Percentiles rank a stretch among this genome's conserved stretches.
phyloP scores from a whole-genome alignment of 345 rosid species.

The Cochlearia excelsa region DNA sequence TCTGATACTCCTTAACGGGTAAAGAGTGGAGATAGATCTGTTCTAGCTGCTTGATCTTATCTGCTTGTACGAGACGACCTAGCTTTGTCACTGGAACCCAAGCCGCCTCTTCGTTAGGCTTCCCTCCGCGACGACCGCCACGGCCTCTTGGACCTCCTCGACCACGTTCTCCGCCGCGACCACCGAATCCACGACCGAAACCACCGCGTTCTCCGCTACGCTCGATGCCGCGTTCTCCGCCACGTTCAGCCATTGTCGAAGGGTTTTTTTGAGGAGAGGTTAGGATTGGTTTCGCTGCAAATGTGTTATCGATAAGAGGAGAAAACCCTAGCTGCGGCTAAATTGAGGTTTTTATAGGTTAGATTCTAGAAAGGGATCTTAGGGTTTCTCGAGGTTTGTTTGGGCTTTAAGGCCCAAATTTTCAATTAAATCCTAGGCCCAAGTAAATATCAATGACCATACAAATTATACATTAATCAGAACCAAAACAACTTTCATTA shows the following conservation, averaged over 20 bases:
- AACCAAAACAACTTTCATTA: not conserved
- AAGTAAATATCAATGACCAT: too few relatives aligned
- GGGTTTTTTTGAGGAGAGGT: not conserved
- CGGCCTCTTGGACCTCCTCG: conserved; percentile 41
- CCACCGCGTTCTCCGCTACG: conserved; percentile 59
- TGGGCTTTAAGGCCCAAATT: conserved; percentile 9
- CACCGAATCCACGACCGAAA: conserved; percentile 67
- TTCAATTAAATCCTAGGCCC: not conserved
- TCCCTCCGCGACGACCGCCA: conserved; percentile 66
- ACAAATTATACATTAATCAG: not conserved
- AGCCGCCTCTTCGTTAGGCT: conserved; percentile 63
- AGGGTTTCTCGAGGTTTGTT: conserved; percentile 29
- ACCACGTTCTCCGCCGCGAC: conserved; percentile 38
- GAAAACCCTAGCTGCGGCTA: conserved; percentile 8
- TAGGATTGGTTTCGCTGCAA: not conserved
- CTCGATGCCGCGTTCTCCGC: conserved; percentile 28
- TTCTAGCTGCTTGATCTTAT: conserved; percentile 51
- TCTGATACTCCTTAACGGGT: conserved; percentile 88
- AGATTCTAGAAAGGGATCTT: not conserved
- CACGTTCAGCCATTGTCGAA: conserved; percentile 35
- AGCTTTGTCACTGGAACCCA: conserved; percentile 93
- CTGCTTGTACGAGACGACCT: conserved; percentile 67
- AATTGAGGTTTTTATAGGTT: conserved; percentile 21
- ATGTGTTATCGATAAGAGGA: not conserved
- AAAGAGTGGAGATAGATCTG: conserved; percentile 81